Conservation (phyloP, 202 grass and related monocot species). For the Musa balbisiana region DNA sequence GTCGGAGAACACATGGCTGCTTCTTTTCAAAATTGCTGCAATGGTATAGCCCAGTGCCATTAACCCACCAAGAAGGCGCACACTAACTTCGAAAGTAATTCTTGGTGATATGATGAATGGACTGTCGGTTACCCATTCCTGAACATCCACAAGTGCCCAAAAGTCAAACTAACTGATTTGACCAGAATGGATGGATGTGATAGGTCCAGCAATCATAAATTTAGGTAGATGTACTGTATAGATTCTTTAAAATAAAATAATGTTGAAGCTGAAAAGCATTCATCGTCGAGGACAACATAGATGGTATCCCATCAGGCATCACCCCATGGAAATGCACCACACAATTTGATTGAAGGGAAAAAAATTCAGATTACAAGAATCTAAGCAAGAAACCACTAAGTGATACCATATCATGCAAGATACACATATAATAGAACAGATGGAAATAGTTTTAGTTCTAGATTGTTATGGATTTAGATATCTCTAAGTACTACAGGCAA, state of each 20-base stretch:
- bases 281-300: too few relatives aligned
- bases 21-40: constrained; percentile 93
- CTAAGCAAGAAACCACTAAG: too few relatives aligned
- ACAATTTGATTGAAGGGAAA: too few relatives aligned
- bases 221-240: too few relatives aligned
- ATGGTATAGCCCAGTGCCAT: constrained; percentile 97
- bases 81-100: constrained; percentile 98
- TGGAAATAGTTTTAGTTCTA: not conserved
- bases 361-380: too few relatives aligned
- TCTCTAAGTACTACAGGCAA: too few relatives aligned
- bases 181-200: not conserved
- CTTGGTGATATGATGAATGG: constrained; percentile 98
- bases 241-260: too few relatives aligned
- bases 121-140: constrained; percentile 96
- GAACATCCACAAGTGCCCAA: constrained; percentile 23
- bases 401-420: not conserved
- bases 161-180: not conserved
- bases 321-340: too few relatives aligned
- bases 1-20: constrained; percentile 72
- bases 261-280: too few relatives aligned
- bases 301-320: too few relatives aligned
- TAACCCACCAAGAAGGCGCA: constrained; percentile 96
- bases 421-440: not conserved
- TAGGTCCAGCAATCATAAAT: not conserved
- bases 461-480: not conserved